These are phyloP conservation scores for Daldinia grandis DNA, from an alignment of 495 filamentous ascomycete species.

Conservation along the genomic window DNA sequence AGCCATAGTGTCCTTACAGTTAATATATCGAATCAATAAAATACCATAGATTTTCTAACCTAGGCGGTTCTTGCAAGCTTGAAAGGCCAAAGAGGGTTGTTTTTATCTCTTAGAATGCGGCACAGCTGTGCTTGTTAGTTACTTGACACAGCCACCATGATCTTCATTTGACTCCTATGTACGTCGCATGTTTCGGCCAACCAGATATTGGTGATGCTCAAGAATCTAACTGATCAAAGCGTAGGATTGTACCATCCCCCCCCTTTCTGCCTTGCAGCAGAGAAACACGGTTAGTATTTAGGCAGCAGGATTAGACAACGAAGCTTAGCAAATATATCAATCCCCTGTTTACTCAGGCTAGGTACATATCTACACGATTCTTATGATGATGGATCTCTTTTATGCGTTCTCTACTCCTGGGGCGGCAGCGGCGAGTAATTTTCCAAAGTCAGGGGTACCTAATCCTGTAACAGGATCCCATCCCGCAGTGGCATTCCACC, in stretches of 20 bases:
- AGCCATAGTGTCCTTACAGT: neutral
- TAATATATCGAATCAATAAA: no score
- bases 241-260: no score
- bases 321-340: neutral
- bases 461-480: slow-evolving; percentile 54
- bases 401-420: slow-evolving; percentile 46
- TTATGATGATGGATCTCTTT: neutral
- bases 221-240: neutral
- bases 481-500: slow-evolving; percentile 49
- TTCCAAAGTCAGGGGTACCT: slow-evolving; percentile 45
- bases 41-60: no score
- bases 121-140: neutral
- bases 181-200: neutral
- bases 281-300: no score
- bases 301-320: no score
- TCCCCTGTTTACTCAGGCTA: neutral
- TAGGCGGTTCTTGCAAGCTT: no score
- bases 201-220: neutral
- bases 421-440: slow-evolving; percentile 44
- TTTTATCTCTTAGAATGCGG: neutral
- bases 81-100: no score
- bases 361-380: neutral
- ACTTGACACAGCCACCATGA: neutral
- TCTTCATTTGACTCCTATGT: neutral
- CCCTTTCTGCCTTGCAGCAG: no score